Evolutionary conservation across 2,329 filamentous ascomycete species (phyloP).

Genomic region (Colletotrichum costaricense): DNA sequence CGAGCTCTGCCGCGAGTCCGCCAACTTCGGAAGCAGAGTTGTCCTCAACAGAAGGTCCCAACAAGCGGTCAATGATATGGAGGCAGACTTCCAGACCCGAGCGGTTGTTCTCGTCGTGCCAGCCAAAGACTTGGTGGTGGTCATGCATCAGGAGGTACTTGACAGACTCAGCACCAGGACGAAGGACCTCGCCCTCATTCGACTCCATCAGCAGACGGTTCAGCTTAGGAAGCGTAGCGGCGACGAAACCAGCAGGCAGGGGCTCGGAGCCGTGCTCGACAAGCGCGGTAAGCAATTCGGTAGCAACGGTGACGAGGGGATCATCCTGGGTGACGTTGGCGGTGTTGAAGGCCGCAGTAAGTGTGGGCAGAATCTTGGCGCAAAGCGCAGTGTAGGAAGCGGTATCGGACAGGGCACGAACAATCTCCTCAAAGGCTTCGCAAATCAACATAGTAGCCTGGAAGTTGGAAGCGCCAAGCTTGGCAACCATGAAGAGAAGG

Average conservation of each 20-base stretch:
- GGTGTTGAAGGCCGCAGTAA: conserved; percentile 91
- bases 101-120: conserved; percentile 83
- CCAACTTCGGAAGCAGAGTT: conserved; percentile 96
- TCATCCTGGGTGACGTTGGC: conserved; percentile 87
- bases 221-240: conserved; percentile 87
- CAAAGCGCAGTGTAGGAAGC: conserved; percentile 84
- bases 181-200: conserved; percentile 87
- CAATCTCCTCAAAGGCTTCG: conserved; percentile 92
- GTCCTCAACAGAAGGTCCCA: conserved; percentile 87
- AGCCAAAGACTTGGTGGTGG: conserved; percentile 87
- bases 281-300: conserved; percentile 84
- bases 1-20: conserved; percentile 90
- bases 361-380: conserved; percentile 84
- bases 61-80: conserved; percentile 89
- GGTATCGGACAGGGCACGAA: conserved; percentile 72
- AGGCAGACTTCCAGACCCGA: conserved; percentile 90
- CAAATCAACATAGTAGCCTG: conserved; percentile 89
- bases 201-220: conserved; percentile 85
- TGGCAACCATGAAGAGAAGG: conserved; percentile 88
- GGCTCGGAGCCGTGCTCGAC: conserved; percentile 87
- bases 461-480: conserved; percentile 89
- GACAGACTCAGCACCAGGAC: conserved; percentile 85
- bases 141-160: conserved; percentile 93
- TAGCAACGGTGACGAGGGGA: conserved; percentile 81
- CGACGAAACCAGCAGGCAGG: conserved; percentile 87